These are phyloP conservation scores for Colletotrichum musicola DNA, from an alignment of 2,329 filamentous ascomycete genomes.

Conservation along the genomic window DNA sequence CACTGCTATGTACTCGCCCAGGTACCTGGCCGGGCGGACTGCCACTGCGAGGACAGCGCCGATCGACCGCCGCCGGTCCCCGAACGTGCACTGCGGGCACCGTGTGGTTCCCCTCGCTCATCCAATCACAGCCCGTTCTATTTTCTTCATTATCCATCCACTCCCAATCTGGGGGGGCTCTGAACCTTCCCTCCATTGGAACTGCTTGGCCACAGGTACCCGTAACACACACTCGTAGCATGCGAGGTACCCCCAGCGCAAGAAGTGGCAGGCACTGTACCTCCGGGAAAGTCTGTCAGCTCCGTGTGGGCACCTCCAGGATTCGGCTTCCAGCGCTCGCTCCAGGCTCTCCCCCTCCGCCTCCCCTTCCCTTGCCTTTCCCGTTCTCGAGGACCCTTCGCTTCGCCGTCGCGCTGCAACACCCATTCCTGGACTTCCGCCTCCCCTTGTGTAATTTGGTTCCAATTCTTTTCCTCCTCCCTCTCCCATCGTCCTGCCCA, in stretches of 20 bases:
- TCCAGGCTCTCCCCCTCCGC: not conserved
- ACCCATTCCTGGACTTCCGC: slow-evolving; percentile 11
- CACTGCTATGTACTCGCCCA: no score
- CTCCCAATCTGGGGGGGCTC: not conserved
- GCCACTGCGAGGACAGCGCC: not conserved
- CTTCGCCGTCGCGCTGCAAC: slow-evolving; percentile 20
- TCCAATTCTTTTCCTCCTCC: not conserved
- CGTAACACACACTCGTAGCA: not conserved
- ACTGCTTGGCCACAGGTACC: not conserved
- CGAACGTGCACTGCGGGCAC: not conserved
- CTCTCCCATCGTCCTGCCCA: not conserved
- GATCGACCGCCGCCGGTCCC: no score
- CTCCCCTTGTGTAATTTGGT: not conserved
- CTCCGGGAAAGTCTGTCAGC: slow-evolving; percentile 29
- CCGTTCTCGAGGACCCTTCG: slow-evolving; percentile 17
- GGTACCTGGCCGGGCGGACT: no score
- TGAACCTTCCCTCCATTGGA: slow-evolving; percentile 9
- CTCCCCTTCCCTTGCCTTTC: not conserved
- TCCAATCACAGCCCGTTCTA: slow-evolving; percentile 4
- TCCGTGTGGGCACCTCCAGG: slow-evolving; percentile 17
- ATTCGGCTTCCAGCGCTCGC: slow-evolving; percentile 13
- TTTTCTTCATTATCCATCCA: slow-evolving; percentile 12
- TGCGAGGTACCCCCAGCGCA: not conserved
- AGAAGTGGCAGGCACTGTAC: slow-evolving; percentile 19
- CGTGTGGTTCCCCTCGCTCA: not conserved